These are phyloP conservation scores for Podila verticillata DNA, from an alignment of 192 early-diverging fungal species.

Conservation along the genomic window DNA sequence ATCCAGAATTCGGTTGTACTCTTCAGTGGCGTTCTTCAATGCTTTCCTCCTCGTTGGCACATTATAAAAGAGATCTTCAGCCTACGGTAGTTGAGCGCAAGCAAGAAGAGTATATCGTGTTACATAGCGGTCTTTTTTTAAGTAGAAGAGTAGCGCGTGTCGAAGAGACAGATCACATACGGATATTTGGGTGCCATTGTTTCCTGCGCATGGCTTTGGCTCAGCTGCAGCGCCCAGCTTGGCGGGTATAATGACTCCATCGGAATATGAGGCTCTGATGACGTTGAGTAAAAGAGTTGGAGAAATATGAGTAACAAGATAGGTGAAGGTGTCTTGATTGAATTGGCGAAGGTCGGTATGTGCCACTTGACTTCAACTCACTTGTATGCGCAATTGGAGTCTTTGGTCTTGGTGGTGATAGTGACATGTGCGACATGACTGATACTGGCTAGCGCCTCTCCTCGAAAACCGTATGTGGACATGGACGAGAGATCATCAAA, in stretches of 20 bases:
- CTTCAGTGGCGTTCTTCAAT: conserved; percentile 84
- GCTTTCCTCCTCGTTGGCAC: conserved; percentile 86
- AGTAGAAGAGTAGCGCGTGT: neutral
- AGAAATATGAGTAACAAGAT: neutral
- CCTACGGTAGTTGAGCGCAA: conserved; percentile 50
- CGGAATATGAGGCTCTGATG: conserved; percentile 79
- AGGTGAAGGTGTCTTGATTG: neutral
- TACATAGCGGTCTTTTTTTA: no score
- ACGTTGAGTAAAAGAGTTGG: neutral
- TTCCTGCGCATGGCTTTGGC: conserved; percentile 95
- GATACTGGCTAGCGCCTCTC: conserved; percentile 97
- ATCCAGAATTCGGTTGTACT: conserved; percentile 91
- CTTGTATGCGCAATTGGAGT: conserved; percentile 79
- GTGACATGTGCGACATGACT: conserved; percentile 94
- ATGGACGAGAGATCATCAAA: conserved; percentile 90
- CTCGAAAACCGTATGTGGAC: conserved; percentile 95
- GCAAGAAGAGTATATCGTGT: neutral
- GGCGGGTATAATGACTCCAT: conserved; percentile 84
- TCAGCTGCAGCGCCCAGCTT: conserved; percentile 78
- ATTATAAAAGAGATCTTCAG: conserved; percentile 97
- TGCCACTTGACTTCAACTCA: conserved; percentile 24
- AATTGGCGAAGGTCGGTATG: neutral
- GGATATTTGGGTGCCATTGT: conserved; percentile 92
- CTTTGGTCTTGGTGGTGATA: conserved; percentile 81
- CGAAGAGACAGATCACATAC: conserved; percentile 51